A percentile compares a stretch with the other conserved stretches of the same genome.
phyloP scores from a whole-genome alignment of 1,284 basidiomycete species.

The Cutaneotrichosporon sp. region DNA sequence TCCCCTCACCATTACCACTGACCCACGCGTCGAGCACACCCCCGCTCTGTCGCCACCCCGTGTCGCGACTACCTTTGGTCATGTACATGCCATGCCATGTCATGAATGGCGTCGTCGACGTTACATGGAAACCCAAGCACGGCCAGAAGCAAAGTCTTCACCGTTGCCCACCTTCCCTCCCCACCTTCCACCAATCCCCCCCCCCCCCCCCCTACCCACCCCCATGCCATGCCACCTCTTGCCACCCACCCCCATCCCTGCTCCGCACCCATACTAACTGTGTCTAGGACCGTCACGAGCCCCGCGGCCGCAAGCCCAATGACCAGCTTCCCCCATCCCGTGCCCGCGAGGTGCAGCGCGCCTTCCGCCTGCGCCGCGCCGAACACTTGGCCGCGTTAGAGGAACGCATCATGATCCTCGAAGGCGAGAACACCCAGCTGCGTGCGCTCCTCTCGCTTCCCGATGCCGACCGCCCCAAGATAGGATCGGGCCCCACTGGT shows the following conservation, averaged over 20 bases:
- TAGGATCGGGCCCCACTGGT: conserved; percentile 54
- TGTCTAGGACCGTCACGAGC: conserved; percentile 48
- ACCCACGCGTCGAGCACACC: background rate
- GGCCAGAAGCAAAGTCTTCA: too few species aligned
- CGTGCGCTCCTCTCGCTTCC: conserved; percentile 74
- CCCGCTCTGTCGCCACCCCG: background rate
- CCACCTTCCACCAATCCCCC: background rate
- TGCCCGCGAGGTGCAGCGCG: conserved; percentile 86
- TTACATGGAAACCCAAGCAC: background rate
- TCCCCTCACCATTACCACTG: too few species aligned
- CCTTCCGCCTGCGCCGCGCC: conserved; percentile 84
- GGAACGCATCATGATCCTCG: conserved; percentile 75
- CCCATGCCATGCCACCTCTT: background rate
- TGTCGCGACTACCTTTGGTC: background rate
- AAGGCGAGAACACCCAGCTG: conserved; percentile 78
- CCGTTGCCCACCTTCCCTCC: background rate
- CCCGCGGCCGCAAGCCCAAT: conserved; percentile 83
- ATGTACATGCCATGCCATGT: too few species aligned
- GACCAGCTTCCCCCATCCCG: conserved; percentile 88
- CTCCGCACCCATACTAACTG: background rate
- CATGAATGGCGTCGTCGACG: background rate
- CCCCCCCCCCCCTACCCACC: too few species aligned
- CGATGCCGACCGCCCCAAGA: conserved; percentile 55
- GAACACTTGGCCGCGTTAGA: conserved; percentile 84
- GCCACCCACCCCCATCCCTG: background rate